Conservation (phyloP, 2,329 filamentous ascomycete genomes). For the Penicillium sp. region DNA sequence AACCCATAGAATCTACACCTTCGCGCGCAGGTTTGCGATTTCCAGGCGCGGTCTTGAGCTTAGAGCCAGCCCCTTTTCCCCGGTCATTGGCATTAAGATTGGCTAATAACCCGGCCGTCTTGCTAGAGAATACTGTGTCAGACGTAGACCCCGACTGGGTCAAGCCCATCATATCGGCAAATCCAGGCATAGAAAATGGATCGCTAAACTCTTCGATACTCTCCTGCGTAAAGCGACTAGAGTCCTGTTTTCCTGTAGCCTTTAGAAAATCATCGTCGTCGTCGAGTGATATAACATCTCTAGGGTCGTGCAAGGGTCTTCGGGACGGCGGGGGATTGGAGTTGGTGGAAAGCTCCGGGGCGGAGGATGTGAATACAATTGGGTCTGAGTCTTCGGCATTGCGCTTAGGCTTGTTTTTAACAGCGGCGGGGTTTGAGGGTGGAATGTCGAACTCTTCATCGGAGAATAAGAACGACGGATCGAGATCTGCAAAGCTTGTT, state of each 20-base stretch:
- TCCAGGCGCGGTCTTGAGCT: constrained; percentile 1
- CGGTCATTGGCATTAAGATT: constrained; percentile 20
- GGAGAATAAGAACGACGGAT: constrained; percentile 21
- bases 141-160: constrained; percentile 16
- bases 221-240: constrained; percentile 9
- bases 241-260: constrained; percentile 1
- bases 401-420: constrained; percentile 8
- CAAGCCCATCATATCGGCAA: constrained; percentile 24
- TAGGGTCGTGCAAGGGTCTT: not conserved
- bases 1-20: constrained; percentile 3
- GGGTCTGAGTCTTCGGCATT: constrained; percentile 34
- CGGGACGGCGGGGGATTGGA: constrained; percentile 3
- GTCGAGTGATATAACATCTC: constrained; percentile 34
- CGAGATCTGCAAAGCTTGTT: not conserved
- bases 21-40: constrained; percentile 13
- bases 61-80: not conserved
- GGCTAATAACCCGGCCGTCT: constrained; percentile 39
- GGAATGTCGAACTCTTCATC: constrained; percentile 26
- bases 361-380: constrained; percentile 42
- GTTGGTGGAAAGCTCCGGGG: constrained; percentile 21
- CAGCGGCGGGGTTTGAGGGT: constrained; percentile 7
- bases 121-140: constrained; percentile 32
- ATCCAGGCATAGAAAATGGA: constrained; percentile 22
- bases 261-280: constrained; percentile 25
- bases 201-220: constrained; percentile 35